These are phyloP conservation scores for Tulasnella sp. DNA, from an alignment of 768 basidiomycete genomes.

Conservation along the genomic window DNA sequence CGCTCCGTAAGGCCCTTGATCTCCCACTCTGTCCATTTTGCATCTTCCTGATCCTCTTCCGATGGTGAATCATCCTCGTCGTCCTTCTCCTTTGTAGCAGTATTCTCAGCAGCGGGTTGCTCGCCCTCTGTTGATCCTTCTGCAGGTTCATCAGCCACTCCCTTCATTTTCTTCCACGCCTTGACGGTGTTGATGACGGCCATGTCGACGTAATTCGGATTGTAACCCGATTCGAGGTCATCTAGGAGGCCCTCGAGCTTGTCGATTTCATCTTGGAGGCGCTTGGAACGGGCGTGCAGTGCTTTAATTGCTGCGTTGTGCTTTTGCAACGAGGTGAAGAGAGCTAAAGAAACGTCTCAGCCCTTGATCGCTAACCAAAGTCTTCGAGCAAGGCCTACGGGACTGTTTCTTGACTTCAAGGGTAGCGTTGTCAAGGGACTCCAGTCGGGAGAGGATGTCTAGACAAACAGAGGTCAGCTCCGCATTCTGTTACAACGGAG, in stretches of 20 bases:
- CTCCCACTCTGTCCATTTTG: constrained; percentile 57
- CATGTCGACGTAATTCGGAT: constrained; percentile 99
- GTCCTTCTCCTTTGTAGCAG: constrained; percentile 40
- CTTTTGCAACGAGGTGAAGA: constrained; percentile 72
- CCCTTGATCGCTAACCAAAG: not conserved
- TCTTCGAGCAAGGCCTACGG: constrained; percentile 55
- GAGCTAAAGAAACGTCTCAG: constrained; percentile 53
- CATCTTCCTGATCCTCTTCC: constrained; percentile 51
- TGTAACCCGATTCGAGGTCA: constrained; percentile 81
- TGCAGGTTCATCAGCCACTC: constrained; percentile 50
- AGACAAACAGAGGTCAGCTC: not conserved
- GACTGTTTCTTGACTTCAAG: constrained; percentile 86
- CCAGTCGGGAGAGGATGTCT: constrained; percentile 80
- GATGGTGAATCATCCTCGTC: constrained; percentile 42
- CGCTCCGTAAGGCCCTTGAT: constrained; percentile 49
- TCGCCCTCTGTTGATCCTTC: constrained; percentile 34
- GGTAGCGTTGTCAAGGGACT: constrained; percentile 76
- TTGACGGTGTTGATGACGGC: constrained; percentile 95
- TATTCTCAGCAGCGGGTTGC: constrained; percentile 14
- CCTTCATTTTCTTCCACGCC: constrained; percentile 82
- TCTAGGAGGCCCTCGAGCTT: constrained; percentile 82
- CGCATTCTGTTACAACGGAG: not conserved
- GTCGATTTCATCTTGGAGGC: constrained; percentile 73
- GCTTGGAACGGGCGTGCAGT: constrained; percentile 70
- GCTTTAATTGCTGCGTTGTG: constrained; percentile 79